Base-by-base conservation (phyloP, 495 filamentous ascomycete genomes). In the Aspergillus campestris region DNA sequence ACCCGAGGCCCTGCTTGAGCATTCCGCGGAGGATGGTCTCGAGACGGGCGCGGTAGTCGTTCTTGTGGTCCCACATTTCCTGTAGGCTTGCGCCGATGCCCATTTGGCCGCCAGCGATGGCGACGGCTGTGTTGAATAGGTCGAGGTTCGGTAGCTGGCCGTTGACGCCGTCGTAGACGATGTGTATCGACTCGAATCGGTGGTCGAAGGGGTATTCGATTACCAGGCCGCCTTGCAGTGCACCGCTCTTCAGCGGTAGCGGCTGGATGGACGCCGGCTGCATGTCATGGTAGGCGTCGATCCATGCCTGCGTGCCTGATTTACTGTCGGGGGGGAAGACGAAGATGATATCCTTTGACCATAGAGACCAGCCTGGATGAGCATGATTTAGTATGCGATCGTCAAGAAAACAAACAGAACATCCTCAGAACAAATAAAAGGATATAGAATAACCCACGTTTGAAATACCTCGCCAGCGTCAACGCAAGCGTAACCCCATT, bases 321-420 rank as follows among this genome's bases (percentile, higher is more conserved):
- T 80, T 84, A 58, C 89, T 94, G 65, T 98, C 92, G 1, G 84
- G 78, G 1, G 92, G 81, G 40, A 97, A 77, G 7, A 98, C 63
- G 64, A 98, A 82, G 38, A 98, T 92, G 53, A 98, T 95, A 50
- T 98, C 92, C 66, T 98, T 98, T 32, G 89, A 95, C 92, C 92
- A 98, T 8, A 98, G 71, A 24, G 88, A 95, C 92, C 92, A 98
- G 49, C 89, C 82, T 86, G 31, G 12, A 60, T 43, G 32, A 42
- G 31, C n/a, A 60, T 43, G 32, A 42, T 14, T 13, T 15, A 44
- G 40, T 31, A 38, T 33, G 36, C 13, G n/a, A 40, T 27, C 31
- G 5, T 15, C 18, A 27, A 1, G 30, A 8, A 34, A 8, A 14
- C 6, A 18, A n/a, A n/a, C n/a, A n/a, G n/a, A n/a, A n/a, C n/a